A percentile compares a stretch with the other conserved stretches of the same genome.
Evolutionary conservation across 805 yeast genomes (phyloP).

Genomic region (Osmozyma mogii): DNA sequence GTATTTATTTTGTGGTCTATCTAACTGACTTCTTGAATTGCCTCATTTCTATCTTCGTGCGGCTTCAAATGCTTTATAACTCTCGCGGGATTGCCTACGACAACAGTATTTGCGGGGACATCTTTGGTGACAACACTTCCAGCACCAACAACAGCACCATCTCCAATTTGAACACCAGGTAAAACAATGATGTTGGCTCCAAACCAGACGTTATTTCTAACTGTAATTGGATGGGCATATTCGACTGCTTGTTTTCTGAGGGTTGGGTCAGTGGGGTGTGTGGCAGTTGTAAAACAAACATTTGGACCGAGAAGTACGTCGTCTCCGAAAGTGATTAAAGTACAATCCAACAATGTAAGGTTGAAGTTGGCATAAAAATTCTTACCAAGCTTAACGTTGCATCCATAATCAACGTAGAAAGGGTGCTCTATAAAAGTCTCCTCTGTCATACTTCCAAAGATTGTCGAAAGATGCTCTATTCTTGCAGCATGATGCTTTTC

Average conservation of each 20-base stretch:
- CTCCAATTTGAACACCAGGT: slow-evolving; percentile 64
- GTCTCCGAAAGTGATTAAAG: slow-evolving; percentile 54
- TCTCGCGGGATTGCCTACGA: slow-evolving; percentile 58
- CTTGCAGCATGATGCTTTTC: slow-evolving; percentile 29
- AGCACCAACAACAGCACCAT: slow-evolving; percentile 56
- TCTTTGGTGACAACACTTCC: slow-evolving; percentile 56
- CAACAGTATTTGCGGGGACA: slow-evolving; percentile 47
- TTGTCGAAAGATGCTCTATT: slow-evolving; percentile 20
- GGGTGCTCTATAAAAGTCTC: slow-evolving; percentile 48
- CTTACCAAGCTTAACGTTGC: slow-evolving; percentile 50
- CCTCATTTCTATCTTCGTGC: too few relatives aligned
- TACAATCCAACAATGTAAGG: slow-evolving; percentile 47
- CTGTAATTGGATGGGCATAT: slow-evolving; percentile 46
- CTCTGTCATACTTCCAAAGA: slow-evolving; percentile 44
- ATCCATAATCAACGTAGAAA: slow-evolving; percentile 58
- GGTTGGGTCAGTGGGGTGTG: slow-evolving; percentile 51
- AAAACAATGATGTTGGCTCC: slow-evolving; percentile 48
- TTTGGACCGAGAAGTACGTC: slow-evolving; percentile 57
- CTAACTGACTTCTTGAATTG: slow-evolving; percentile 4
- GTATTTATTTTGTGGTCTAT: slow-evolving; percentile 1
- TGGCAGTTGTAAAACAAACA: slow-evolving; percentile 50
- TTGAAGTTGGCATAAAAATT: slow-evolving; percentile 56
- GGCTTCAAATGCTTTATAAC: slow-evolving; percentile 28
- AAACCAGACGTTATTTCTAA: slow-evolving; percentile 65
- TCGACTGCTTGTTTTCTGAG: slow-evolving; percentile 40